A percentile compares a stretch with the other conserved stretches of the same genome.
These are phyloP conservation scores for Phanerodontia chrysosporium DNA, from an alignment of 768 basidiomycete genomes.

Conservation along the genomic window DNA sequence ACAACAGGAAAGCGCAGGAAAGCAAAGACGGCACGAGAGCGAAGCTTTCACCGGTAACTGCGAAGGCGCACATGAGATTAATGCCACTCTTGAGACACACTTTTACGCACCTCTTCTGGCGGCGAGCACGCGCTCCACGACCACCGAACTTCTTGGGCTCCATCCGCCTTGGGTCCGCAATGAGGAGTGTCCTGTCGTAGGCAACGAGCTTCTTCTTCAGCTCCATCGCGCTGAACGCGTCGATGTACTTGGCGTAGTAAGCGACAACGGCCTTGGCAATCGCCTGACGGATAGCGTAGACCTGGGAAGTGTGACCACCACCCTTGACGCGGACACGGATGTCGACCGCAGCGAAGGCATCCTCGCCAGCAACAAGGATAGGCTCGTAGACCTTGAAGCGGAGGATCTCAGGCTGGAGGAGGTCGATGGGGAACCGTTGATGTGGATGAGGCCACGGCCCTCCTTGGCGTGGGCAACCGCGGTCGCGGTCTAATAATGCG, in stretches of 20 bases:
- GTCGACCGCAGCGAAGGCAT: slow-evolving; percentile 82
- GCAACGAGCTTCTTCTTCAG: slow-evolving; percentile 97
- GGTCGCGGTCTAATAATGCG: slow-evolving; percentile 75
- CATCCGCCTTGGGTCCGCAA: slow-evolving; percentile 94
- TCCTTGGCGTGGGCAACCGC: slow-evolving; percentile 96
- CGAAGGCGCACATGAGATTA: not conserved
- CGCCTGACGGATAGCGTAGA: slow-evolving; percentile 96
- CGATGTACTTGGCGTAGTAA: slow-evolving; percentile 98
- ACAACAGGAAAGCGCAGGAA: slow-evolving; percentile 41
- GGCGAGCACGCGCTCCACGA: slow-evolving; percentile 94
- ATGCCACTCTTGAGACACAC: not conserved
- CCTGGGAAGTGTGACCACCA: slow-evolving; percentile 90
- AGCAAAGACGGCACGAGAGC: slow-evolving; percentile 30
- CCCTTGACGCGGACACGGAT: slow-evolving; percentile 98
- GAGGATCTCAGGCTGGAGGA: slow-evolving; percentile 92
- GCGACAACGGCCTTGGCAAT: slow-evolving; percentile 97
- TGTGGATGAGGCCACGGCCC: slow-evolving; percentile 92
- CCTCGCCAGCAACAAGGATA: slow-evolving; percentile 89
- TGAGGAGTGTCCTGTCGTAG: slow-evolving; percentile 88
- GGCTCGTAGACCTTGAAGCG: slow-evolving; percentile 99
- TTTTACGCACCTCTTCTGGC: slow-evolving; percentile 83
- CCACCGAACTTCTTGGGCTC: slow-evolving; percentile 99
- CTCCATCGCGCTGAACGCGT: slow-evolving; percentile 95
- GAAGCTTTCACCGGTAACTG: slow-evolving; percentile 72
- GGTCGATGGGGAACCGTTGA: slow-evolving; percentile 97